Conservation (phyloP, 768 basidiomycete species). For the Tulasnella sp. region DNA sequence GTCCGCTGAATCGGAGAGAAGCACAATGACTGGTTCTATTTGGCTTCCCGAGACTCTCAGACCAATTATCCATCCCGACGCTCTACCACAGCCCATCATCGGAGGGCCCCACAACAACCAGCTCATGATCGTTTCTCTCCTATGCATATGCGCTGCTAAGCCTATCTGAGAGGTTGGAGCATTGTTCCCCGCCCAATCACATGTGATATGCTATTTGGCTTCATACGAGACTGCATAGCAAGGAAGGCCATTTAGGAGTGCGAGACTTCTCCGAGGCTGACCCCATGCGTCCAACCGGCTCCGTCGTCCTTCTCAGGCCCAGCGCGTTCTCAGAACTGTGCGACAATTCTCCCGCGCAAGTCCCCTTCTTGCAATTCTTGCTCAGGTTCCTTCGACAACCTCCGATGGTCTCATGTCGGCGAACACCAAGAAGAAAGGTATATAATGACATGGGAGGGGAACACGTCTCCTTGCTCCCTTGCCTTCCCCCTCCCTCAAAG, state of each 20-base stretch:
- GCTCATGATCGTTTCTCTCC: not conserved
- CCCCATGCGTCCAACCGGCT: not conserved
- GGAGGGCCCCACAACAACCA: not conserved
- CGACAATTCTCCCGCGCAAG: not conserved
- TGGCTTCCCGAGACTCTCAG: not conserved
- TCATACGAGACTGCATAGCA: not conserved
- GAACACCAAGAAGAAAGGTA: not conserved
- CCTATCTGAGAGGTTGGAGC: not conserved
- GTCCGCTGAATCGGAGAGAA: not conserved
- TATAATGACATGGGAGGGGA: not conserved
- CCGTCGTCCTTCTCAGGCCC: not conserved
- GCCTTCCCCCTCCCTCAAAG: not conserved
- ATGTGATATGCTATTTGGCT: not conserved
- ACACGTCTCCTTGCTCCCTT: not conserved
- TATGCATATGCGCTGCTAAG: not conserved
- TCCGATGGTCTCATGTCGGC: slow-evolving; percentile 6
- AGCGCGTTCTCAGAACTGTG: not conserved
- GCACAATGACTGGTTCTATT: not conserved
- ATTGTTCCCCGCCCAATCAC: no score
- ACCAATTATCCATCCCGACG: not conserved
- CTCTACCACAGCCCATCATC: not conserved
- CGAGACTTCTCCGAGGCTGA: slow-evolving; percentile 4
- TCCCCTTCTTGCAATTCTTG: not conserved
- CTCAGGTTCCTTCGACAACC: not conserved
- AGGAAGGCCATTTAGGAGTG: not conserved